Percentiles rank a stretch among this genome's conserved stretches.
phyloP scores from a whole-genome alignment of 2,329 filamentous ascomycete species.

The Ceratocystis albifundus region DNA sequence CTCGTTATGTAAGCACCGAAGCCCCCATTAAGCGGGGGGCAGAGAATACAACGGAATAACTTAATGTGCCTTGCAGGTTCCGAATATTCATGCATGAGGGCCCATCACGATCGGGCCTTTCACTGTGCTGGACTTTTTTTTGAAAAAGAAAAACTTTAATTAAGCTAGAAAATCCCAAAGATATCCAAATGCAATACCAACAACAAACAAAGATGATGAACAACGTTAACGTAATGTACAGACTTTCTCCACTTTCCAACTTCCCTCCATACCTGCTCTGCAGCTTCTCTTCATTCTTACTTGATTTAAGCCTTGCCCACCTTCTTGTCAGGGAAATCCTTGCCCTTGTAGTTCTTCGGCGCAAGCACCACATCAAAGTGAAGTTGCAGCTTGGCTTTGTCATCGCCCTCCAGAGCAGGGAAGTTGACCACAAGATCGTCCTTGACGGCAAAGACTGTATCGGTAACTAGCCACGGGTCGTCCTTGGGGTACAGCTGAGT shows the following conservation, averaged over 20 bases:
- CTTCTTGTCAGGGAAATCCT: conserved; percentile 18
- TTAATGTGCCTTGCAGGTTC: neutral
- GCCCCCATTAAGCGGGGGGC: no score
- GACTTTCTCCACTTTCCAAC: neutral
- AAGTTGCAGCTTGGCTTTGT: conserved; percentile 31
- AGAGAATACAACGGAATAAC: neutral
- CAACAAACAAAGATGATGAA: neutral
- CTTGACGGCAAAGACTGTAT: conserved; percentile 42
- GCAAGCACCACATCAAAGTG: conserved; percentile 36
- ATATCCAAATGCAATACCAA: neutral
- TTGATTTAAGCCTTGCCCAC: neutral
- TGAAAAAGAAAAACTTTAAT: neutral
- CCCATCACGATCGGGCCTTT: neutral
- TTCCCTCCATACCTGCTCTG: neutral
- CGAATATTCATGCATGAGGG: neutral
- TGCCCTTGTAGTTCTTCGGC: conserved; percentile 36
- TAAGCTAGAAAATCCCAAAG: neutral
- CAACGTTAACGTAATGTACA: conserved; percentile 18
- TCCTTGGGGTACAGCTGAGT: conserved; percentile 66
- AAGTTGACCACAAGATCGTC: conserved; percentile 42
- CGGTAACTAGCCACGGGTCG: conserved; percentile 49
- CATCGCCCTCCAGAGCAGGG: conserved; percentile 34
- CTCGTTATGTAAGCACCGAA: no score
- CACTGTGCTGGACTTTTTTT: neutral
- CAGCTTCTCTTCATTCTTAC: neutral